Evolutionary conservation across 1,284 basidiomycete genomes (phyloP).

Genomic region (Leccinum cinnamomeum): DNA sequence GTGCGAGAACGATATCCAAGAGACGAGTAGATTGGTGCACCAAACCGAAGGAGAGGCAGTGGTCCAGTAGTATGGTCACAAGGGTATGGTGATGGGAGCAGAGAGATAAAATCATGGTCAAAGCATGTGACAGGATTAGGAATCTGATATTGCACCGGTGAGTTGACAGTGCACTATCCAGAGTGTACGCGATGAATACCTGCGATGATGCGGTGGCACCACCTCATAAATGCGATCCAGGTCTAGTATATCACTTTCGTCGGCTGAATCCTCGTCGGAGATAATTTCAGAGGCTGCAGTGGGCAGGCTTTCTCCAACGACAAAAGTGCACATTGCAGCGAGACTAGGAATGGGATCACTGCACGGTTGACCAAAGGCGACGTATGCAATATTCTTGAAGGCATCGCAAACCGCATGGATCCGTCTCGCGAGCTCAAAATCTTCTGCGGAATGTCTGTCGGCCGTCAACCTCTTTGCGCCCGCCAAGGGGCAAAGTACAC

Average conservation of each 20-base stretch:
- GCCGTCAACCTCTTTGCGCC: conserved; percentile 38
- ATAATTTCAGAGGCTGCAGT: conserved; percentile 16
- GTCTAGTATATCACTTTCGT: conserved; percentile 35
- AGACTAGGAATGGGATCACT: conserved; percentile 37
- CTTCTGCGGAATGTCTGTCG: conserved; percentile 37
- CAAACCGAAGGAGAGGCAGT: conserved; percentile 43
- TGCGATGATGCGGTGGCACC: conserved; percentile 49
- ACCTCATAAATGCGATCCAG: conserved; percentile 48
- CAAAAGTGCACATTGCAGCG: conserved; percentile 47
- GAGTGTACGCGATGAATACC: conserved; percentile 35
- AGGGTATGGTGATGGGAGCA: conserved; percentile 50
- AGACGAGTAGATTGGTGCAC: conserved; percentile 44
- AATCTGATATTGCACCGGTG: conserved; percentile 37
- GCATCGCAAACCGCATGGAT: conserved; percentile 54
- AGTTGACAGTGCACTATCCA: neutral
- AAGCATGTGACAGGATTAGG: conserved; percentile 50
- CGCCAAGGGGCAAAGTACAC: conserved; percentile 40
- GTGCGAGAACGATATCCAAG: conserved; percentile 40
- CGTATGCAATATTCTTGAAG: conserved; percentile 49
- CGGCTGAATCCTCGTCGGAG: conserved; percentile 26
- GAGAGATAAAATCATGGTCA: conserved; percentile 45
- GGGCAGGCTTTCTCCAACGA: conserved; percentile 49
- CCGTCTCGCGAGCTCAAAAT: conserved; percentile 45
- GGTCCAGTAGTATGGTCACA: conserved; percentile 47
- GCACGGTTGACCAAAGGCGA: conserved; percentile 26